A percentile compares a stretch with the other conserved stretches of the same genome.
phyloP scores from a whole-genome alignment of 2,329 filamentous ascomycete genomes.

The Paecilomyces sp. region DNA sequence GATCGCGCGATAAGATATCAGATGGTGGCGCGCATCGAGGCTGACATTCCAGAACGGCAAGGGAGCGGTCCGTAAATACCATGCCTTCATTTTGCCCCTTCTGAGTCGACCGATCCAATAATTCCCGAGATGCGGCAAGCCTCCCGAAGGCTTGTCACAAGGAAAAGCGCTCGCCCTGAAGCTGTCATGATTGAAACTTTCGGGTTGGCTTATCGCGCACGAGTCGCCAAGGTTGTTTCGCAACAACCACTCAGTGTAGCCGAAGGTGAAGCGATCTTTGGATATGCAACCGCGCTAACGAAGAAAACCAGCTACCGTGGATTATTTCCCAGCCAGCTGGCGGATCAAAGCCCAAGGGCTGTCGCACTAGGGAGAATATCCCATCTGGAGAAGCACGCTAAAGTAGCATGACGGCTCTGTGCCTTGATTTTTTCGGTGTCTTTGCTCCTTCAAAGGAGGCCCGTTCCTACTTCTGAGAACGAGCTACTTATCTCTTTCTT shows the following conservation, averaged over 20 bases:
- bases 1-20: background rate
- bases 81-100: too few relatives aligned
- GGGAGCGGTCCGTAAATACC: background rate
- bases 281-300: background rate
- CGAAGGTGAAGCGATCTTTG: background rate
- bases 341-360: background rate
- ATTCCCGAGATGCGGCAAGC: background rate
- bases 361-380: background rate
- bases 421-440: background rate
- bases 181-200: background rate
- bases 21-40: background rate
- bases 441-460: background rate
- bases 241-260: background rate
- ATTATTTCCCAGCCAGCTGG: background rate
- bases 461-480: background rate
- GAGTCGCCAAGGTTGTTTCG: background rate
- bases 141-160: background rate
- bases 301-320: background rate
- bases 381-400: background rate
- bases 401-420: background rate
- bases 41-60: background rate
- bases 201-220: background rate
- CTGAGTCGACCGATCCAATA: too few relatives aligned
- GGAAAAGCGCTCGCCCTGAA: background rate
- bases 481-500: background rate